phyloP scores from a whole-genome alignment of 306 rosid species.

The Leucaena leucocephala region DNA sequence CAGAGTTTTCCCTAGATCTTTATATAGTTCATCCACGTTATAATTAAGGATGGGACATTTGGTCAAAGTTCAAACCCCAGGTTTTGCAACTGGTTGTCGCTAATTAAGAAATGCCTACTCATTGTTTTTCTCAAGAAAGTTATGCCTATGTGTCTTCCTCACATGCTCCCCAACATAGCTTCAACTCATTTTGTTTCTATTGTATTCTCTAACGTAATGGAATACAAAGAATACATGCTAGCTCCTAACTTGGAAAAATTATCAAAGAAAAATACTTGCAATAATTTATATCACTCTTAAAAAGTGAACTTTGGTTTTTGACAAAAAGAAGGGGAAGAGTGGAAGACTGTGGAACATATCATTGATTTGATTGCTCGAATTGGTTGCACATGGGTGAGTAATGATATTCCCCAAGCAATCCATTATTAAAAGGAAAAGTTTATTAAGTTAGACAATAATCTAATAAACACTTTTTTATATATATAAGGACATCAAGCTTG shows the following conservation, averaged over 20 bases:
- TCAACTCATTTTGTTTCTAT: slow-evolving; percentile 30
- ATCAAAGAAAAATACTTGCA: slow-evolving; percentile 3
- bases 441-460: slow-evolving; percentile 32
- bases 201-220: slow-evolving; percentile 27
- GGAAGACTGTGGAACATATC: slow-evolving; percentile 43
- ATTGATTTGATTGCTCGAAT: slow-evolving; percentile 40
- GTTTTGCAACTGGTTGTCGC: slow-evolving; percentile 32
- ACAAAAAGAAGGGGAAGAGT: slow-evolving; percentile 23
- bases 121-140: slow-evolving; percentile 46
- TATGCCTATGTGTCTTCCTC: slow-evolving; percentile 38
- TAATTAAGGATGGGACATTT: slow-evolving; percentile 22
- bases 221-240: slow-evolving; percentile 23
- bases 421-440: slow-evolving; percentile 8
- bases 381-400: slow-evolving; percentile 49
- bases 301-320: slow-evolving; percentile 34
- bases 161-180: slow-evolving; percentile 49
- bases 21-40: neutral
- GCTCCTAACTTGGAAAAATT: slow-evolving; percentile 30
- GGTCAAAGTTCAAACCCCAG: slow-evolving; percentile 37
- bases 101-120: slow-evolving; percentile 34
- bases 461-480: neutral
- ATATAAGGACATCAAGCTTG: neutral
- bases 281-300: slow-evolving; percentile 31
- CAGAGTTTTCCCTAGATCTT: neutral
- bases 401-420: slow-evolving; percentile 41